Base-by-base conservation (phyloP, 768 basidiomycete species). In the Leucosporidium scottii region DNA sequence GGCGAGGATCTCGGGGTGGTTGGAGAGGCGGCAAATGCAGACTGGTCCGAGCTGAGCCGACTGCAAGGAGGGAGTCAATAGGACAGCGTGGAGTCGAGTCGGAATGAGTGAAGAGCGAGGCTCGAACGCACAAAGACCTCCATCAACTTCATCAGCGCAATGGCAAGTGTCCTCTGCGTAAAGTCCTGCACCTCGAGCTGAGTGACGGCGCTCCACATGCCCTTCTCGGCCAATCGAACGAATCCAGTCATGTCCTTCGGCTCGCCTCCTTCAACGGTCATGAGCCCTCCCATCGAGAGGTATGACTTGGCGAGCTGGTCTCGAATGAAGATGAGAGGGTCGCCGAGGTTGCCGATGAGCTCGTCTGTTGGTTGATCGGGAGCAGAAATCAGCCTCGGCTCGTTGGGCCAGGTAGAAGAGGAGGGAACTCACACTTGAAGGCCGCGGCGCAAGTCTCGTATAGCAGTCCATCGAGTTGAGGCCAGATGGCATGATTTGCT, bases 81-180 rank as follows among this genome's bases (percentile, higher is more conserved):
- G 6, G 60, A 56, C 36, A 28, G 34, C 20, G 4, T 3, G n/a
- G 62, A 13, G 31, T 31, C 30, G 39, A 18, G 28, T 18, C 3
- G 39, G 27, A 2, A 36, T 51, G 12, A 3, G 10, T 28, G 31
- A 28, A 13, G n/a, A 54, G n/a, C 39, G 51, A 30, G 15, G 27
- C 28, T 3, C n/a, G 10, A 21, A 62, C 70, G 50, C 21, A 71
- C 67, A 17, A 72, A 62, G 3, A 72, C 71, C 31, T 72, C 71
- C 53, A 72, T 64, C 25, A 72, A 63, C 39, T 72, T 72, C 59
- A 68, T 67, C 57, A 72, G 39, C 36, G 64, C 63, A 39, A 68
- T 60, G 2, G 71, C 71, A 20, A 72, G 62, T 6, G 68, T 67
- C 34, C 71, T 25, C 54, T 66, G 67, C 1, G 65, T 58, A 64